Base-by-base conservation (phyloP, 148 eudicot species). In the Diospyros kaki region DNA sequence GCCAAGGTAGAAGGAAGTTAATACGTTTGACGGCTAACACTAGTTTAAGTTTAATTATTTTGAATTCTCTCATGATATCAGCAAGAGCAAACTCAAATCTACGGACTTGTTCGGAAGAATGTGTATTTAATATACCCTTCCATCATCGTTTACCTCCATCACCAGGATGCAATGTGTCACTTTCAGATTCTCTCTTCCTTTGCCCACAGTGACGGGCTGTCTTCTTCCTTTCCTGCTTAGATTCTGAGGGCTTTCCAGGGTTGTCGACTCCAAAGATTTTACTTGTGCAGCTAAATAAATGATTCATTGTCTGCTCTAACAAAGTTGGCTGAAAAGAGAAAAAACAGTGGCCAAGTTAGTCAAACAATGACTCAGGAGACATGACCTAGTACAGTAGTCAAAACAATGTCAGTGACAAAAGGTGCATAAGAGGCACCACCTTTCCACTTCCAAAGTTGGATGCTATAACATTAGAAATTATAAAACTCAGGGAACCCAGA, bases 241-340 rank as follows among this genome's bases (percentile, higher is more conserved):
- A 78, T 54, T 71, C 82, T 68, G 84, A 73, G 45, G 74, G 77
- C 48, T 81, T 89, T 63, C 81, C 80, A 39, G 73, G 69, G 75
- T 74, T 77, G 41, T 78, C 83, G 40, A 56, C 75, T 77, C 59
- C 75, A 73, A 93, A 72, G 73, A 85, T 5, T 64, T 80, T 81
- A 58, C 83, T 80, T 58, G 84, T 75, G 71, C 91, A 86, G 72
- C 71, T 46, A 64, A 89, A 86, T 55, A 95, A 79, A 80, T 93
- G 89, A 77, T 87, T 84, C 76, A 89, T 64, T 73, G 97, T 86
- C 72, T 86, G 78, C 13, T 85, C 91, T 76, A 86, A 69, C 71
- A 77, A 45, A 78, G 80, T 76, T 73, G 68, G 72, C 94, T 89
- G 91, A 73, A 81, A 84, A 65, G 64, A 9, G 60, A 65, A 70